Base-by-base conservation (phyloP, 306 rosid species). In the Fragaria vesca region DNA sequence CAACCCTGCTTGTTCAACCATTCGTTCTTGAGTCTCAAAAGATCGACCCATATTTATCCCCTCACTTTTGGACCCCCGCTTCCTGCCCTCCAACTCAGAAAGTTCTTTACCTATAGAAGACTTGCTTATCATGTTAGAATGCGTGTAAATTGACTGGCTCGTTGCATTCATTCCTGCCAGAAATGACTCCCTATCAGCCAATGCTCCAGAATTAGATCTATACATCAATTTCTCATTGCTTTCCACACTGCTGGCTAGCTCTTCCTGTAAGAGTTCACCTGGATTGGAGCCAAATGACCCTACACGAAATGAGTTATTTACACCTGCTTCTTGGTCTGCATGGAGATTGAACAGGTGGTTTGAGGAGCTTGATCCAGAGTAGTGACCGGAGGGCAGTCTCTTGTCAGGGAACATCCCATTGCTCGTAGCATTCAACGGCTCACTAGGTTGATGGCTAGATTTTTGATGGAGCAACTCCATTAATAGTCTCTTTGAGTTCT, bases 381-480 rank as follows among this genome's bases (percentile, higher is more conserved):
- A 79, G n/a, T 58, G 79, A 69, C 82, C 85, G 40, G 80, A 50
- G 11, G 80, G 45, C 9, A 69, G 70, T 71, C 81, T 81, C 24
- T 65, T 85, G 34, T 71, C 83, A 45, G 60, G 46, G 28, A 82
- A 70, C 34, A 65, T 48, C 17, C 75, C 83, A 65, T 63, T 84
- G 57, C 82, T 77, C 21, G 71, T 81, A 7, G 63, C 68, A 80
- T 88, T 84, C 18, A 43, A 68, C 43, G 77, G 32, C 78, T 83
- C 82, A 1, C 60, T 11, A 58, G 82, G 69, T 76, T 86, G 88
- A 45, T 81, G 83, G 57, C 80, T 80, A 17, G 88, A 75, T 80
- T 84, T 88, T 63, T 84, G 86, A 84, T 88, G 81, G 58, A 86
- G 89, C 70, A 88, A 79, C 28, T 88, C 92, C 92, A 88, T 76